Conservation (phyloP, 2,329 filamentous ascomycete species). For the Triangularia setosa region DNA sequence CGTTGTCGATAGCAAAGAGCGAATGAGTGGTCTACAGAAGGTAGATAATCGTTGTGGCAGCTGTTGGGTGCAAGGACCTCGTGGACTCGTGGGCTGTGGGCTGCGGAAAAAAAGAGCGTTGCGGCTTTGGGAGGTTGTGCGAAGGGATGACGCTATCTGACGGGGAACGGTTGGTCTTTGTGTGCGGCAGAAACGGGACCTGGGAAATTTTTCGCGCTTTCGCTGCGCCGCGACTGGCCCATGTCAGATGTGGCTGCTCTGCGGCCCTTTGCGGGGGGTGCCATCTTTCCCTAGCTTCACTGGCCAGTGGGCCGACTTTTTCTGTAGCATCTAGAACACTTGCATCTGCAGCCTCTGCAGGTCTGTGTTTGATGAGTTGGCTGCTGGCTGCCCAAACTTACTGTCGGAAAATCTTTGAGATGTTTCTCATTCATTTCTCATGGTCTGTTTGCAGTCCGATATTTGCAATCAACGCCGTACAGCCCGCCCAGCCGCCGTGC, state of each 20-base stretch:
- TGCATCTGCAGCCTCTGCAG: not conserved
- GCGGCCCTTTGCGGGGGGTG: constrained; percentile 3
- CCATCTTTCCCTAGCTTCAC: constrained; percentile 7
- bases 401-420: not conserved
- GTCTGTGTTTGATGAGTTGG: not conserved
- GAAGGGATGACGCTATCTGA: constrained; percentile 26
- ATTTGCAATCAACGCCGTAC: not conserved
- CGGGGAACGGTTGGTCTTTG: constrained; percentile 17
- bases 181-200: constrained; percentile 9
- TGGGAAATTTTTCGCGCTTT: constrained; percentile 24
- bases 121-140: constrained; percentile 10
- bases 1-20: not conserved
- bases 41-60: not conserved
- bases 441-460: not conserved
- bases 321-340: not conserved
- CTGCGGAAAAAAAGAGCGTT: not conserved
- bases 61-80: not conserved
- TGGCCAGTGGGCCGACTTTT: constrained; percentile 12
- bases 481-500: not conserved
- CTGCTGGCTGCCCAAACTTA: not conserved
- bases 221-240: constrained; percentile 6
- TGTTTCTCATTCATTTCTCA: not conserved
- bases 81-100: not conserved
- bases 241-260: no score
- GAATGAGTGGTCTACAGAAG: not conserved